Conservation (phyloP, 805 yeast species). For the Kluyveromyces dobzhanskii region DNA sequence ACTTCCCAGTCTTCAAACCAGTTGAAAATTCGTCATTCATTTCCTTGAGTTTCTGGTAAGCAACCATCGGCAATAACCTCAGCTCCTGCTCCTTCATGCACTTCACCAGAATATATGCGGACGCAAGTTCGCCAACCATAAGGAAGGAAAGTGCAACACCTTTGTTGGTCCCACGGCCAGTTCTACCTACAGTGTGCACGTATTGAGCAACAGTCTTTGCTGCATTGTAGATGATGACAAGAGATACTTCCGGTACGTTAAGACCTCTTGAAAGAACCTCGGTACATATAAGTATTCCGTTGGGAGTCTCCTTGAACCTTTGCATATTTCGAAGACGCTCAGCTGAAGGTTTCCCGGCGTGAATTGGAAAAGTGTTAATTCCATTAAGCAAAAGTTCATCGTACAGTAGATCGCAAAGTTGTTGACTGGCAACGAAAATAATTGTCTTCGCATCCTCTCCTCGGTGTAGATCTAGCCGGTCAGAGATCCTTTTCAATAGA, state of each 20-base stretch:
- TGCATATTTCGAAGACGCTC: constrained; percentile 71
- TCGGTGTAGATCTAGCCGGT: constrained; percentile 12
- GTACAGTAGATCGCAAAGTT: constrained; percentile 67
- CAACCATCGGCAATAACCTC: constrained; percentile 2
- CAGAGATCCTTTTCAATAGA: constrained; percentile 48
- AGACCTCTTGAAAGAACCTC: constrained; percentile 93
- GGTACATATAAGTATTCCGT: constrained; percentile 71
- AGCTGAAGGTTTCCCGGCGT: constrained; percentile 85
- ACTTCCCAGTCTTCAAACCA: constrained; percentile 61
- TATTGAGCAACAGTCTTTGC: constrained; percentile 92
- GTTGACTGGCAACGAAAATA: constrained; percentile 83
- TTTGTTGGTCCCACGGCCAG: constrained; percentile 80
- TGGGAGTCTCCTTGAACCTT: constrained; percentile 56
- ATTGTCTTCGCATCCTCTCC: constrained; percentile 45
- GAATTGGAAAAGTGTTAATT: constrained; percentile 59
- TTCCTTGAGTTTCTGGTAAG: constrained; percentile 26
- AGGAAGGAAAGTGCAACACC: constrained; percentile 78
- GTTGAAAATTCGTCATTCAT: constrained; percentile 49
- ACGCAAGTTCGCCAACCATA: constrained; percentile 51
- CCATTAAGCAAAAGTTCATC: constrained; percentile 39
- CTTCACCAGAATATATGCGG: constrained; percentile 47
- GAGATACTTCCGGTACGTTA: constrained; percentile 76
- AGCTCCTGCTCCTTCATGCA: constrained; percentile 44
- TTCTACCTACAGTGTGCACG: constrained; percentile 91
- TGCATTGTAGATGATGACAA: constrained; percentile 76